Conservation (phyloP, 2,329 filamentous ascomycete genomes). For the Ceratocystis huliohia region DNA sequence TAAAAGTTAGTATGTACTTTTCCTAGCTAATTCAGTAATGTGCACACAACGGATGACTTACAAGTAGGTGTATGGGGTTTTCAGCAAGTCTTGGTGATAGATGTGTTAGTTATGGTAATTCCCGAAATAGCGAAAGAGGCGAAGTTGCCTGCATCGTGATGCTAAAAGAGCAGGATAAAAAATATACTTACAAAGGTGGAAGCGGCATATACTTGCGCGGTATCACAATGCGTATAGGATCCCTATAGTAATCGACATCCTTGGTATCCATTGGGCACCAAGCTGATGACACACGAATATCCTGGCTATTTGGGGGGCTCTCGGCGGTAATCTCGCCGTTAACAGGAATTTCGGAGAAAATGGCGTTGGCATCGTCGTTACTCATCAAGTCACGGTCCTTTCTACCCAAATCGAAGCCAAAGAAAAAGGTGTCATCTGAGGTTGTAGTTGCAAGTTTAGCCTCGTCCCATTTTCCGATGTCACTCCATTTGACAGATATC, state of each 20-base stretch:
- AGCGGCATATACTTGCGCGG: constrained; percentile 37
- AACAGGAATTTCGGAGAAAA: constrained; percentile 34
- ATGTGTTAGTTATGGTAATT: not conserved
- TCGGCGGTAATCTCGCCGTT: constrained; percentile 15
- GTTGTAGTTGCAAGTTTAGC: not conserved
- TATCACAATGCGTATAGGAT: constrained; percentile 50
- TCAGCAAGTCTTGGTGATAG: constrained; percentile 38
- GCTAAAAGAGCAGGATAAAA: no score
- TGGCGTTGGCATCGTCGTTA: constrained; percentile 58
- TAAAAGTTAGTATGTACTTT: constrained; percentile 22
- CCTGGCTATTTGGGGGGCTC: constrained; percentile 18
- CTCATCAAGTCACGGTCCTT: constrained; percentile 55
- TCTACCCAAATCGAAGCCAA: constrained; percentile 59
- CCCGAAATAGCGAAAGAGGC: not conserved
- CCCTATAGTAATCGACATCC: constrained; percentile 50
- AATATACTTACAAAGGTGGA: constrained; percentile 30
- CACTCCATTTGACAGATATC: constrained; percentile 11
- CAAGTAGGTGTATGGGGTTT: constrained; percentile 68
- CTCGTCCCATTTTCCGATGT: constrained; percentile 14
- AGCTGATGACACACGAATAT: constrained; percentile 15
- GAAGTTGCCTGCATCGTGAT: not conserved
- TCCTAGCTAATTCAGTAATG: not conserved
- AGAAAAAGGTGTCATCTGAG: constrained; percentile 37
- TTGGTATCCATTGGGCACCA: constrained; percentile 17
- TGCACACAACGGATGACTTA: constrained; percentile 24